Evolutionary conservation across 1,139 yeast genomes (phyloP).

Genomic region (Taiozyma sp.): DNA sequence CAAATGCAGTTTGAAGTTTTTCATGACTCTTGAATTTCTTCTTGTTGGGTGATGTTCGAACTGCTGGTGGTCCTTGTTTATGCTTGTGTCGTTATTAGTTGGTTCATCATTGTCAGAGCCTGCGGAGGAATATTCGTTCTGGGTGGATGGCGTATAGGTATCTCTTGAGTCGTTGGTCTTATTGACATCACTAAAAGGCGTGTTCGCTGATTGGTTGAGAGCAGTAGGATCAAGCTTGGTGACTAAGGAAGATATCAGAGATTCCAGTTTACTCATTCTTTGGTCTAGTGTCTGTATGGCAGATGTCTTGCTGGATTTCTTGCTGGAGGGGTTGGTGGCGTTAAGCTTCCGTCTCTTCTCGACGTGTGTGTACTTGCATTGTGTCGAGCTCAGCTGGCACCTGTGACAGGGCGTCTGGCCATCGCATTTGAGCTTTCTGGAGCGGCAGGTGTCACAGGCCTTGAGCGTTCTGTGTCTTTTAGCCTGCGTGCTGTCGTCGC

Average conservation of each 20-base stretch:
- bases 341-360: slow-evolving; percentile 7
- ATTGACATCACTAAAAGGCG: background rate
- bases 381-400: slow-evolving; percentile 7
- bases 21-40: background rate
- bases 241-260: slow-evolving; percentile 13
- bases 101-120: background rate
- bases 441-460: slow-evolving; percentile 19
- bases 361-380: slow-evolving; percentile 9
- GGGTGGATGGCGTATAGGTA: background rate
- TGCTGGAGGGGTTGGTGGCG: background rate
- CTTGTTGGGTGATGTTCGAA: background rate
- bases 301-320: background rate
- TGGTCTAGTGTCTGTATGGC: slow-evolving; percentile 9
- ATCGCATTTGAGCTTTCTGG: slow-evolving; percentile 22
- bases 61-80: background rate
- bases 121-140: background rate
- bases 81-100: background rate
- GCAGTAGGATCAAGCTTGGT: slow-evolving; percentile 11
- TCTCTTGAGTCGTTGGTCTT: background rate
- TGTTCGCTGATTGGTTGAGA: background rate
- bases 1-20: background rate
- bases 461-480: slow-evolving; percentile 1
- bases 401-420: slow-evolving; percentile 19
- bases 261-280: slow-evolving; percentile 20
- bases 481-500: background rate